Percentiles rank a stretch among this genome's conserved stretches.
phyloP scores from a whole-genome alignment of 2,329 filamentous ascomycete species.

The Metarhizium guizhouense region DNA sequence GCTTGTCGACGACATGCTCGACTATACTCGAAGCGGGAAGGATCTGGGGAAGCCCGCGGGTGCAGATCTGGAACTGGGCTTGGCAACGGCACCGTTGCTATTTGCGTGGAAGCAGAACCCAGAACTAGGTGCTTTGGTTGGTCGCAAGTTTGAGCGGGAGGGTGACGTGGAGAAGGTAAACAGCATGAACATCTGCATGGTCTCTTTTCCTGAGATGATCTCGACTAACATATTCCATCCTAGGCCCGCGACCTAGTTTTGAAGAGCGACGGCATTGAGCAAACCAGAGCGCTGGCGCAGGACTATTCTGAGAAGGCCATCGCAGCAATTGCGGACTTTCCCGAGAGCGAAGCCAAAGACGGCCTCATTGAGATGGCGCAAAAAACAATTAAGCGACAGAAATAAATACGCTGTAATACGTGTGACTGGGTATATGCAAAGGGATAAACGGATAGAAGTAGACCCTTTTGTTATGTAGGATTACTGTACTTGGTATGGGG shows the following conservation, averaged over 20 bases:
- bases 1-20: conserved; percentile 94
- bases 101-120: conserved; percentile 91
- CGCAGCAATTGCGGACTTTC: conserved; percentile 73
- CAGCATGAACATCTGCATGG: neutral
- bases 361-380: conserved; percentile 89
- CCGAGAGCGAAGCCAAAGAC: conserved; percentile 88
- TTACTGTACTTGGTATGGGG: conserved; percentile 9
- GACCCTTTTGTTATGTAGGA: conserved; percentile 11
- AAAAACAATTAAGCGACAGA: conserved; percentile 82
- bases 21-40: conserved; percentile 78
- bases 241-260: conserved; percentile 83
- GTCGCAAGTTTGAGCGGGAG: conserved; percentile 75
- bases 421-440: neutral
- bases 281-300: conserved; percentile 82
- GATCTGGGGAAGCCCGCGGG: conserved; percentile 93
- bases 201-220: neutral
- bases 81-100: conserved; percentile 86
- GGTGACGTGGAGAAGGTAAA: conserved; percentile 80
- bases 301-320: conserved; percentile 87
- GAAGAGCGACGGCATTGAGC: conserved; percentile 77
- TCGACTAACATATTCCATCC: neutral
- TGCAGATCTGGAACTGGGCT: conserved; percentile 83
- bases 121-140: conserved; percentile 79
- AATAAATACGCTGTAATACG: conserved; percentile 39
- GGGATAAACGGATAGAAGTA: neutral